Evolutionary conservation across 768 basidiomycete genomes (phyloP), one percentile per base, ranked within the genome.

Genomic region (Krasilnikovozyma curviuscula): DNA sequence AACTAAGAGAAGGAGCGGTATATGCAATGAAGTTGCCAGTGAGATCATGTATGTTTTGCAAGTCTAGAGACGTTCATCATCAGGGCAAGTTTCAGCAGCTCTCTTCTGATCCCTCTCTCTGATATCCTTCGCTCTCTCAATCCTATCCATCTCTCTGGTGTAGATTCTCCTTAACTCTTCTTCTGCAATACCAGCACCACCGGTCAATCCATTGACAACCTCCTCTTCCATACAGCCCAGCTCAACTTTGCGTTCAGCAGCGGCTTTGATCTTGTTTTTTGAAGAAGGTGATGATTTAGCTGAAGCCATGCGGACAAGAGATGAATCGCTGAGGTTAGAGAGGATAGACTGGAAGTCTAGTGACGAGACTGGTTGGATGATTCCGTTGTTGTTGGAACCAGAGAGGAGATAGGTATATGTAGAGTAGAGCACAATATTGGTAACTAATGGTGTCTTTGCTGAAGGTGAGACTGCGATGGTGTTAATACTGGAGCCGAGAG

Each of bases 341-440:
- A 66, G 50, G 25, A 66, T 46, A 48, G 64, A 63, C 40, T 60
- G 55, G 40, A 62, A 66, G 56, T 66, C 65, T 24, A 61, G 58
- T 37, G 63, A 62, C 12, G 57, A 46, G 7, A 59, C 56, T 3
- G 63, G 62, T 10, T 59, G 58, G 56, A 63, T 59, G n/a, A n/a
- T n/a, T n/a, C n/a, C n/a, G 5, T 63, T 61, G 3, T 56, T 57
- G 24, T 55, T 49, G 8, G 43, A 34, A 43, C 63, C 59, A 8
- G 56, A 56, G 0, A 66, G 56, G 29, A 66, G 37, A 29, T 61
- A 53, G 27, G 57, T 48, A 49, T 66, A 66, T 5, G 65, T 62
- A 1, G 65, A 55, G 41, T 62, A 62, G n/a, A 66, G 55, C 8
- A 50, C 40, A 14, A 48, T 46, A 4, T 52, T 38, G 10, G 56